Evolutionary conservation across 345 rosid genomes (phyloP).

Genomic region (Lagerstroemia speciosa): DNA sequence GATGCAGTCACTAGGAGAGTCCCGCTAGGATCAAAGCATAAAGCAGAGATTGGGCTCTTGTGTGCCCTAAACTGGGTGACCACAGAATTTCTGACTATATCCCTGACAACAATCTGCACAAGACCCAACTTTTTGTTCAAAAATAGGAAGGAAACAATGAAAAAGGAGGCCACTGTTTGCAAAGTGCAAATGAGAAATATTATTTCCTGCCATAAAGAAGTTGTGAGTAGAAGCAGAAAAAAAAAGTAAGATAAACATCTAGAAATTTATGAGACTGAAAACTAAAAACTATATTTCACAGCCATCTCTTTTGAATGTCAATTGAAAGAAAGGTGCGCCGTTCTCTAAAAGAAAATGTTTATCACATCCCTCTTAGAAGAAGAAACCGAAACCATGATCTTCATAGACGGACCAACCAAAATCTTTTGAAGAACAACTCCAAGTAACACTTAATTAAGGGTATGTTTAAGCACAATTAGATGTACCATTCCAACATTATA

Average conservation of each 20-base stretch:
- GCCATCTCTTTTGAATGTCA: neutral
- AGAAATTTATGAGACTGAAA: neutral
- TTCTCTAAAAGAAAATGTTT: too few relatives aligned
- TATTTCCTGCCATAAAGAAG: too few relatives aligned
- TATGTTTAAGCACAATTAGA: neutral
- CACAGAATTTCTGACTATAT: constrained; percentile 54
- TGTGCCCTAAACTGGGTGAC: constrained; percentile 92
- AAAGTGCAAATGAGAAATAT: too few relatives aligned
- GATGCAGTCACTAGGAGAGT: constrained; percentile 88
- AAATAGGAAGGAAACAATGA: too few relatives aligned
- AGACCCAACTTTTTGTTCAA: neutral
- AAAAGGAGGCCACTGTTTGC: too few relatives aligned
- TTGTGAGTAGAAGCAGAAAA: neutral
- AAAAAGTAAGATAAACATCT: neutral
- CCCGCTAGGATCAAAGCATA: constrained; percentile 92
- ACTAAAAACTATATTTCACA: neutral
- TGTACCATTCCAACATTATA: constrained; percentile 81
- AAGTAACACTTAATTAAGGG: neutral
- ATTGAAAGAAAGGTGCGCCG: too few relatives aligned
- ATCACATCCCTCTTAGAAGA: neutral
- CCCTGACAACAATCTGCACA: constrained; percentile 75
- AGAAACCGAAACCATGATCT: neutral
- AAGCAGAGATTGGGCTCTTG: constrained; percentile 78
- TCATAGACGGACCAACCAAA: neutral
- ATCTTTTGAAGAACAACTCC: neutral